phyloP scores from a whole-genome alignment of 306 rosid species.

The Trichosanthes cucumerina region DNA sequence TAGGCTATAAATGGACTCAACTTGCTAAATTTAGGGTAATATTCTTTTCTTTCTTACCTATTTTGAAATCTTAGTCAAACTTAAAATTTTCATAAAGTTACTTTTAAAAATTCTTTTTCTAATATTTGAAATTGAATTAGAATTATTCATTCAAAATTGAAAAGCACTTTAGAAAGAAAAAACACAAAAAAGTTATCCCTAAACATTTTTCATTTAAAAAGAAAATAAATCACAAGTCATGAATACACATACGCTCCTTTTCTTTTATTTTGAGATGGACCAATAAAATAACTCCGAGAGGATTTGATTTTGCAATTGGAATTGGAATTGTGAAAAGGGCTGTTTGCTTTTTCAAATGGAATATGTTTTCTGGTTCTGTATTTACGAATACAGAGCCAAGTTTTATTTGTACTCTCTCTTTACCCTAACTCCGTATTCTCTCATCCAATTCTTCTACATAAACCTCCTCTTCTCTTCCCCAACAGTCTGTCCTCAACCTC shows the following conservation, averaged over 20 bases:
- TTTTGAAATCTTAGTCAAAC: not conserved
- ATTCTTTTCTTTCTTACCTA: not conserved
- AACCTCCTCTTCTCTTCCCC: not conserved
- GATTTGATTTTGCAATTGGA: not conserved
- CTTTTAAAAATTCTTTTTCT: not conserved
- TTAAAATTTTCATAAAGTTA: not conserved
- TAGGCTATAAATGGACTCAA: not conserved
- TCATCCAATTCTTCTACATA: slow-evolving; percentile 6
- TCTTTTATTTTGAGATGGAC: not conserved
- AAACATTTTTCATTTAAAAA: not conserved
- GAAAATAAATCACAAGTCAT: not conserved
- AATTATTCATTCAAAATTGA: not conserved
- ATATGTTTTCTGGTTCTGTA: not conserved
- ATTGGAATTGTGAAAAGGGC: not conserved
- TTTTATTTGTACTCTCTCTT: not conserved
- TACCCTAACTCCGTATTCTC: not conserved
- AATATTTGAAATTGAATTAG: not conserved
- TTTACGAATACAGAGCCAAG: not conserved
- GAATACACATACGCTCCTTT: not conserved
- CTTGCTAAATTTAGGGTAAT: not conserved
- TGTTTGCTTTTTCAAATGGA: not conserved
- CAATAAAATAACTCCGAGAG: not conserved
- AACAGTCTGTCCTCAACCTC: not conserved
- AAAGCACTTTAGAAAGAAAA: not conserved
- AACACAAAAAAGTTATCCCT: not conserved